Percentiles rank a stretch among this genome's conserved stretches.
These are phyloP conservation scores for Dryadomyces quercus-mongolicae DNA, from an alignment of 2,329 filamentous ascomycete genomes.

Conservation along the genomic window DNA sequence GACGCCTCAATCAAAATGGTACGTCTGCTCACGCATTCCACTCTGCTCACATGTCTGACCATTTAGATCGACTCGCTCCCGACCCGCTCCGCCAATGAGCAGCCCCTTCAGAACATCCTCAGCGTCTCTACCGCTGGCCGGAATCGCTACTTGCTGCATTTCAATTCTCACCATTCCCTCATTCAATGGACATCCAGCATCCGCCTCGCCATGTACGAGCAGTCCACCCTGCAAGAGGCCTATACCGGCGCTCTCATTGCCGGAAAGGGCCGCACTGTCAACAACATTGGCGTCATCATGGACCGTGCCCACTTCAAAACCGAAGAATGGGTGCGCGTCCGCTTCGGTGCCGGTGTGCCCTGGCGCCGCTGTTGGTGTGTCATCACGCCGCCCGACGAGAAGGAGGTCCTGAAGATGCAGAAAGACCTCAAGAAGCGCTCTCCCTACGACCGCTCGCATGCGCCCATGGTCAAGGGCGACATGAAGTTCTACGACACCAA, in stretches of 20 bases:
- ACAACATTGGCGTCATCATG: conserved; percentile 85
- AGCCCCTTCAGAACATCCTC: conserved; percentile 84
- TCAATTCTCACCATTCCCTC: conserved; percentile 86
- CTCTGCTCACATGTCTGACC: too few species aligned
- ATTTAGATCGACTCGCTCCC: conserved; percentile 74
- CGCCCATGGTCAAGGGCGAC: conserved; percentile 64
- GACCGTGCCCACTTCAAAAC: conserved; percentile 64
- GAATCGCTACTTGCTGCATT: conserved; percentile 91
- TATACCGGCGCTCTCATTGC: conserved; percentile 95
- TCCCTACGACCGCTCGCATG: conserved; percentile 62
- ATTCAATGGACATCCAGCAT: conserved; percentile 96
- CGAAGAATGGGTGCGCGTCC: conserved; percentile 89
- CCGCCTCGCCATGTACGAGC: conserved; percentile 85
- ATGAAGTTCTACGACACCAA: conserved; percentile 90
- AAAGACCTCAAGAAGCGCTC: conserved; percentile 75
- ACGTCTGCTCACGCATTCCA: conserved; percentile 11
- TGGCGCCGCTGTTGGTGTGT: conserved; percentile 98
- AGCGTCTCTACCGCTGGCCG: conserved; percentile 92
- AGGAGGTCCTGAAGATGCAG: conserved; percentile 72
- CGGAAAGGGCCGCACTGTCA: conserved; percentile 78
- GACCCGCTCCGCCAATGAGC: conserved; percentile 62
- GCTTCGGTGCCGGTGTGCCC: conserved; percentile 89
- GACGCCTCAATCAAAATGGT: conserved; percentile 99
- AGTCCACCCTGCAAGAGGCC: conserved; percentile 84
- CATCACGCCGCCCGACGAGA: conserved; percentile 83